Conservation (phyloP, 1,284 basidiomycete species). For the Sporisorium sorghi region DNA sequence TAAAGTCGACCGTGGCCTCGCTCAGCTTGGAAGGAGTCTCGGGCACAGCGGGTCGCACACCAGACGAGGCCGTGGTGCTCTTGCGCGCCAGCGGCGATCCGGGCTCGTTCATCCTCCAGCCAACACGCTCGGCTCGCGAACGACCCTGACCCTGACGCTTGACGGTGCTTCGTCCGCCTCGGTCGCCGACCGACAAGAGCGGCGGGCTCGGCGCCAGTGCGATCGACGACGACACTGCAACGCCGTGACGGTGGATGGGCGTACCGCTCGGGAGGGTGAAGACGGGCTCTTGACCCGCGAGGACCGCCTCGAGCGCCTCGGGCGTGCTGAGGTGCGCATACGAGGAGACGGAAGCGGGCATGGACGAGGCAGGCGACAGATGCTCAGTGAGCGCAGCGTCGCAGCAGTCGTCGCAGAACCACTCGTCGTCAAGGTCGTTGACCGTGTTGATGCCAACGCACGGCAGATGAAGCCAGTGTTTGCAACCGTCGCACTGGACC, state of each 20-base stretch:
- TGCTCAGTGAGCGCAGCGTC: slow-evolving; percentile 45
- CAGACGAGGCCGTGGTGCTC: slow-evolving; percentile 49
- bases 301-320: slow-evolving; percentile 38
- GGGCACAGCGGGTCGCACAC: slow-evolving; percentile 39
- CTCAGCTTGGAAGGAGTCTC: slow-evolving; percentile 41
- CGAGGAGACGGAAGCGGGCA: slow-evolving; percentile 42
- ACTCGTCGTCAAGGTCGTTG: slow-evolving; percentile 65
- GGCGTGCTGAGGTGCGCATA: slow-evolving; percentile 52
- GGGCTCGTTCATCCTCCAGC: slow-evolving; percentile 57
- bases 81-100: slow-evolving; percentile 63
- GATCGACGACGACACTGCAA: slow-evolving; percentile 53
- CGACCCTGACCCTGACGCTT: slow-evolving; percentile 52
- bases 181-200: slow-evolving; percentile 41
- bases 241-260: slow-evolving; percentile 46
- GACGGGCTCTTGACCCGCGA: slow-evolving; percentile 46
- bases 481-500: slow-evolving; percentile 69
- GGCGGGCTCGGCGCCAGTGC: slow-evolving; percentile 58
- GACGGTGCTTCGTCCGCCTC: slow-evolving; percentile 41
- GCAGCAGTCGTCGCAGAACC: slow-evolving; percentile 65
- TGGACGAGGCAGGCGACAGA: slow-evolving; percentile 47
- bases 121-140: slow-evolving; percentile 52
- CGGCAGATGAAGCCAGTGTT: slow-evolving; percentile 66
- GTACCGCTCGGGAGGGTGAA: slow-evolving; percentile 49
- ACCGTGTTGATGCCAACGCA: slow-evolving; percentile 65
- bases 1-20: slow-evolving; percentile 41